Base-by-base conservation (phyloP, 805 yeast species). In the Pichia gijzeniarum region DNA sequence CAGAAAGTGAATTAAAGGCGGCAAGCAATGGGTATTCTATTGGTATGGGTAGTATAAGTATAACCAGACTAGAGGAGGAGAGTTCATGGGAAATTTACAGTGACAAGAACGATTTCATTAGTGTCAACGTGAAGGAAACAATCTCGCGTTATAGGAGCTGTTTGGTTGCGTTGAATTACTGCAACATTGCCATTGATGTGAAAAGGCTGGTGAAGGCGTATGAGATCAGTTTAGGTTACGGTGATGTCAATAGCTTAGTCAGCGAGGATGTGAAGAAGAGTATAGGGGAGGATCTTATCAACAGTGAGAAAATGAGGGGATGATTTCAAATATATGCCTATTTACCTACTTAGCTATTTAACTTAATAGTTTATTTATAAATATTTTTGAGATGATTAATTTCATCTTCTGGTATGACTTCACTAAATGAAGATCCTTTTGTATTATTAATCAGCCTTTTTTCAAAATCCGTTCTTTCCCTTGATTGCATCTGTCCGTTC, bases 1-100 rank as follows among this genome's bases (percentile, higher is more conserved):
- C 63, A 1, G 74, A 69, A 45, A 74, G 77, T 10, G 64, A 70
- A 4, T 47, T 71, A 4, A 52, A 54, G 5, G 56, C 59, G 3
- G 36, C 57, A 18, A 41, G 51, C 2, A 55, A 55, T 4, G 60
- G 65, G 3, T 79, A 79, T 54, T 66, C 67, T 5, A 75, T 79
- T 5, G 85, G 85, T 9, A 69, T 71, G 44, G 84, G 79, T 1
- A 70, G 82, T 10, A 78, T 78, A 8, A 72, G 86, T 2, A 85
- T 91, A 43, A 89, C 96, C 12, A 74, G 95, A 54, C 68, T 93
- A 40, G 96, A 90, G 61, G 96, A 90, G 58, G 71, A 72, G 44
- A 82, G 95, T 25, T 84, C 96, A 1, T 82, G 95, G 93, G 95
- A 90, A 60, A 91, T 93, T 35, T 93, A 93, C 67, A 81, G 91